Conservation (phyloP, 2,329 filamentous ascomycete genomes). For the Claviceps spartinae region DNA sequence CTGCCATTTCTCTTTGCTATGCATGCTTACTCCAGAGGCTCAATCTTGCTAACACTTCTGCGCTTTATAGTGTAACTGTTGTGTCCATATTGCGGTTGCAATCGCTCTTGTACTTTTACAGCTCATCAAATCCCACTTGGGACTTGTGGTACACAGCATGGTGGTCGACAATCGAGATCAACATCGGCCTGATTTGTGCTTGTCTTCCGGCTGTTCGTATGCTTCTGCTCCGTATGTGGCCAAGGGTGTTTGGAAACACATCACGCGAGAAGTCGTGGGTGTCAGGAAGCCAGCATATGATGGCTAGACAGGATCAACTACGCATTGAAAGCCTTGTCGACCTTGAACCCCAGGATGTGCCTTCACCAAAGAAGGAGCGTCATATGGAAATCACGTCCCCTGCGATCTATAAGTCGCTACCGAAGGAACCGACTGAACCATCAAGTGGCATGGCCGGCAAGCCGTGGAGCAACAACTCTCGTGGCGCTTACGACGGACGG, state of each 20-base stretch:
- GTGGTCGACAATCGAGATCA: conserved; percentile 8
- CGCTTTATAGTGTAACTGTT: conserved; percentile 2
- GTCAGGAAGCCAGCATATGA: not conserved
- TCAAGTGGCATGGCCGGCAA: too few relatives aligned
- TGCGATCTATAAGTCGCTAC: not conserved
- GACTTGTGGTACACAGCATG: conserved; percentile 3
- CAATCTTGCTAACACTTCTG: not conserved
- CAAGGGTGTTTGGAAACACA: conserved; percentile 3
- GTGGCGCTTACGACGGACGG: not conserved
- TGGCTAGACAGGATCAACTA: not conserved
- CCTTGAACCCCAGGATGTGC: not conserved
- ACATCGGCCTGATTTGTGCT: conserved; percentile 5
- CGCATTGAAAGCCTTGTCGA: not conserved
- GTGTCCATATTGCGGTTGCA: conserved; percentile 5
- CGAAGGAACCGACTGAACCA: not conserved
- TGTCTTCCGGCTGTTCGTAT: conserved; percentile 2
- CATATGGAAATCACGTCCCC: not conserved
- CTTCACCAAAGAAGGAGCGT: not conserved
- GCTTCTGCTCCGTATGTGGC: not conserved
- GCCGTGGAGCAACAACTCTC: too few relatives aligned
- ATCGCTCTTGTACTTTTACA: conserved; percentile 4
- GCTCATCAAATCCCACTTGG: conserved; percentile 4
- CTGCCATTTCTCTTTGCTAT: not conserved
- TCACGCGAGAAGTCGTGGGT: not conserved
- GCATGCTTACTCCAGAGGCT: not conserved